Evolutionary conservation across 257 asterid species (phyloP).

Genomic region (Salvia splendens): DNA sequence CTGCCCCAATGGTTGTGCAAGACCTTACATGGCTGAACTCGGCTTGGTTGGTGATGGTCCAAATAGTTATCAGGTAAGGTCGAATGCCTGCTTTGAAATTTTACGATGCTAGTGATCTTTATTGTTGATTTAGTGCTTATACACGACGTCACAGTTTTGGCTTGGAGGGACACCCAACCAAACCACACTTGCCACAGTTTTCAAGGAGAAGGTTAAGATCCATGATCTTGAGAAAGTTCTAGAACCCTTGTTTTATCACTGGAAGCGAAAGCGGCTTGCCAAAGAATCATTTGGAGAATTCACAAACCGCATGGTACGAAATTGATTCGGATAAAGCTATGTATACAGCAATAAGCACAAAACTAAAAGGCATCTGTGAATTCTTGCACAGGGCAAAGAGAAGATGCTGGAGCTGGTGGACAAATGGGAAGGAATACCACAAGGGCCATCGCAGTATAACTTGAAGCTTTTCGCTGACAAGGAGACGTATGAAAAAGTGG

Average conservation of each 20-base stretch:
- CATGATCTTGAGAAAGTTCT: slow-evolving; percentile 90
- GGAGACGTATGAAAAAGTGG: slow-evolving; percentile 68
- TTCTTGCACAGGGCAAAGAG: slow-evolving; percentile 65
- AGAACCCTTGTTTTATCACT: slow-evolving; percentile 88
- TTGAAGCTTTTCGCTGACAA: slow-evolving; percentile 75
- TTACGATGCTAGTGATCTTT: not conserved
- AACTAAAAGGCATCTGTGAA: slow-evolving; percentile 1
- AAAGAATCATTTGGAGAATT: slow-evolving; percentile 91
- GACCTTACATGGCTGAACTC: slow-evolving; percentile 99
- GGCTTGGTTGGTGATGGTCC: slow-evolving; percentile 98
- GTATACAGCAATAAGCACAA: no score
- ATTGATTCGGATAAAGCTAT: slow-evolving; percentile 11
- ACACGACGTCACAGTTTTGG: slow-evolving; percentile 60
- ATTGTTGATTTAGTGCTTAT: slow-evolving; percentile 10
- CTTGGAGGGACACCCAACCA: slow-evolving; percentile 94
- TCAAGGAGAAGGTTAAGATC: slow-evolving; percentile 87
- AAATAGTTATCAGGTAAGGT: slow-evolving; percentile 84
- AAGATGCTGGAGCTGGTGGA: slow-evolving; percentile 73
- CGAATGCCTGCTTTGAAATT: not conserved
- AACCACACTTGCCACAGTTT: slow-evolving; percentile 66
- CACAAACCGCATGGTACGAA: slow-evolving; percentile 75
- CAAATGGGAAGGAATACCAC: slow-evolving; percentile 81
- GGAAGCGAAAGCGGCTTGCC: slow-evolving; percentile 74
- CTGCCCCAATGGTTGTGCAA: slow-evolving; percentile 98
- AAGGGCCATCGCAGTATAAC: slow-evolving; percentile 56